A percentile compares a stretch with the other conserved stretches of the same genome.
Conservation (phyloP, 441 rosid genomes). For the Aquilaria agallochum region DNA sequence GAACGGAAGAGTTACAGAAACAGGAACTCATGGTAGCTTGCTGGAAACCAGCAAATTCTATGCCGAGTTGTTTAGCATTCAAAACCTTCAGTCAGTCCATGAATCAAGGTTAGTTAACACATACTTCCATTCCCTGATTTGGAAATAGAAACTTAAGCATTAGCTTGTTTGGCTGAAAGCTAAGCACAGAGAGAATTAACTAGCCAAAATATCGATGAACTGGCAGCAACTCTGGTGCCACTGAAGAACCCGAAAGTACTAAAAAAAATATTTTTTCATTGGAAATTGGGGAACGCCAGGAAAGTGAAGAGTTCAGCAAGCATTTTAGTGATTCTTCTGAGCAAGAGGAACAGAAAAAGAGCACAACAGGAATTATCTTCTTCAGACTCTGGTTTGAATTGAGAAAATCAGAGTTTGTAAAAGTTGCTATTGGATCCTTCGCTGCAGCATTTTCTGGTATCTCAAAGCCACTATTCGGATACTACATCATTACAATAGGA, state of each 20-base stretch:
- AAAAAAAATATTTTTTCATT: conserved; percentile 14
- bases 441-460: conserved; percentile 75
- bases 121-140: neutral
- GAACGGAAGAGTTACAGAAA: conserved; percentile 49
- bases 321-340: conserved; percentile 12
- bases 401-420: conserved; percentile 35
- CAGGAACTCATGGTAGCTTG: conserved; percentile 56
- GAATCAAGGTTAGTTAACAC: conserved; percentile 35
- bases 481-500: conserved; percentile 57
- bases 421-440: conserved; percentile 37
- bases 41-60: conserved; percentile 42
- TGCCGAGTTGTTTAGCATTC: conserved; percentile 39
- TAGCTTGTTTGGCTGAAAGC: no score
- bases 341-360: conserved; percentile 20
- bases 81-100: conserved; percentile 30
- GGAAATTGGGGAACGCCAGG: conserved; percentile 17
- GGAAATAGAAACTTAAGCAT: neutral
- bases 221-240: conserved; percentile 20
- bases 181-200: conserved; percentile 1
- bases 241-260: conserved; percentile 17
- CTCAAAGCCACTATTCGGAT: conserved; percentile 69
- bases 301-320: conserved; percentile 8
- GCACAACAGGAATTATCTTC: conserved; percentile 26
- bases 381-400: conserved; percentile 62
- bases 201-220: conserved; percentile 5